Percentiles rank a stretch among this genome's conserved stretches.
Conservation (phyloP, 2,329 filamentous ascomycete species). For the Aspergillus neoniger region DNA sequence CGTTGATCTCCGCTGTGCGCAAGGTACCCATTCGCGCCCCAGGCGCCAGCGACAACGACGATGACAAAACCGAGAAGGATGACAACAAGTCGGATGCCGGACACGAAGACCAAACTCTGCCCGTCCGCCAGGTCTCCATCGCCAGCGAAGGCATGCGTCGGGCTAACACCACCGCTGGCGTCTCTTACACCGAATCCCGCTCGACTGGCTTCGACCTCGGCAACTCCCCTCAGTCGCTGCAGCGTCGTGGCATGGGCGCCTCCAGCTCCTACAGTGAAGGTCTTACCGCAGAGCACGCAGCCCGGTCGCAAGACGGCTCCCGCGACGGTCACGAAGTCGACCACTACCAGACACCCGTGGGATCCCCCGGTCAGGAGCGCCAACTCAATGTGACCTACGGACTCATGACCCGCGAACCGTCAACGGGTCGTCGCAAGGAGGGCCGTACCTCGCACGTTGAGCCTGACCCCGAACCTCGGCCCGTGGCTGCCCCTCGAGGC, state of each 20-base stretch:
- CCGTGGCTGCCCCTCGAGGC: background rate
- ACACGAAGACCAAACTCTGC: constrained; percentile 9
- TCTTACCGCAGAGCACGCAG: constrained; percentile 34
- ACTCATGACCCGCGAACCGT: constrained; percentile 39
- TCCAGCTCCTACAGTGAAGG: constrained; percentile 34
- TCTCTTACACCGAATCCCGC: constrained; percentile 17
- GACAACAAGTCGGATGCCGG: constrained; percentile 43
- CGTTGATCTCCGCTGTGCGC: constrained; percentile 79
- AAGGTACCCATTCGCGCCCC: constrained; percentile 84
- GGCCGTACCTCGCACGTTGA: constrained; percentile 23
- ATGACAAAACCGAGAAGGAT: constrained; percentile 67
- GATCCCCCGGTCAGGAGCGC: constrained; percentile 25
- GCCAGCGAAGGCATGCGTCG: constrained; percentile 15
- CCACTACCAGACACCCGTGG: constrained; percentile 30
- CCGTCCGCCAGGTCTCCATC: constrained; percentile 14
- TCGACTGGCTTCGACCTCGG: constrained; percentile 36
- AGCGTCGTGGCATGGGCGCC: constrained; percentile 31
- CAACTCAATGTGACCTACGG: constrained; percentile 28
- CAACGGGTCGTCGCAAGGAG: constrained; percentile 42
- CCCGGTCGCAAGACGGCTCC: constrained; percentile 31
- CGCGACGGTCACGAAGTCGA: constrained; percentile 30
- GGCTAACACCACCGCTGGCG: constrained; percentile 10
- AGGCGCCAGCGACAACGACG: constrained; percentile 62
- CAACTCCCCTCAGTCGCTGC: constrained; percentile 28
- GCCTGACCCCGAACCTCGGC: background rate